Evolutionary conservation across 2,329 filamentous ascomycete species (phyloP), one percentile per base, ranked within the genome.

Genomic region (Penicillium sp.): DNA sequence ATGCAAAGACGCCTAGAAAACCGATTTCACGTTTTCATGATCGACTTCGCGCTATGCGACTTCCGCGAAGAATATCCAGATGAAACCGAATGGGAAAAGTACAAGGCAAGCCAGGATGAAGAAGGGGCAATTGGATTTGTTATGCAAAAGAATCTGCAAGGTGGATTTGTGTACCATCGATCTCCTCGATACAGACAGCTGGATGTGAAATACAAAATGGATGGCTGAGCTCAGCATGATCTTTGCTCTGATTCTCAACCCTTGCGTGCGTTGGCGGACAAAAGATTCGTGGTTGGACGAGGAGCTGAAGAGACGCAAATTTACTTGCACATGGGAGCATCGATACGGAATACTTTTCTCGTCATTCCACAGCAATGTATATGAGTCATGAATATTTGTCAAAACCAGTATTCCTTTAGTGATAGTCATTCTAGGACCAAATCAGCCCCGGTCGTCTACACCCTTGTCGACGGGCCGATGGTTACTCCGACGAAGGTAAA

Each of bases 11-110:
- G 8, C 17, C 9, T 13, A 35, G 16, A 27, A 15, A 28, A 35
- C n/a, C 12, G 23, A 34, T 40, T 22, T n/a, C 31, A 44, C 10
- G 32, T 34, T 10, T 15, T 13, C 16, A 44, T 40, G 37, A 37
- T 34, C n/a, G 41, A 44, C 20, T 40, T 40, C 25, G 41, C 37
- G 6, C 25, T 40, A 5, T 40, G 32, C 30, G 34, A 34, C 12
- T 42, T 40, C 23, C 37, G 32, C 5, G 10, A 35, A 22, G 37
- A 35, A 1, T 40, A 30, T 31, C n/a, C 17, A 40, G 37, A 35
- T 12, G 32, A 32, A 6, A n/a, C 27, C 23, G 32, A 36, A 12
- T 35, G 38, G 38, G 22, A n/a, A 15, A 18, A 39, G 25, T 33
- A 9, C 16, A 33, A 34, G 13, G 22, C 15, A 3, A 33, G 23